Evolutionary conservation across 2,329 filamentous ascomycete genomes (phyloP), one percentile per base, ranked within the genome.

Genomic region (Fusarium equiseti): DNA sequence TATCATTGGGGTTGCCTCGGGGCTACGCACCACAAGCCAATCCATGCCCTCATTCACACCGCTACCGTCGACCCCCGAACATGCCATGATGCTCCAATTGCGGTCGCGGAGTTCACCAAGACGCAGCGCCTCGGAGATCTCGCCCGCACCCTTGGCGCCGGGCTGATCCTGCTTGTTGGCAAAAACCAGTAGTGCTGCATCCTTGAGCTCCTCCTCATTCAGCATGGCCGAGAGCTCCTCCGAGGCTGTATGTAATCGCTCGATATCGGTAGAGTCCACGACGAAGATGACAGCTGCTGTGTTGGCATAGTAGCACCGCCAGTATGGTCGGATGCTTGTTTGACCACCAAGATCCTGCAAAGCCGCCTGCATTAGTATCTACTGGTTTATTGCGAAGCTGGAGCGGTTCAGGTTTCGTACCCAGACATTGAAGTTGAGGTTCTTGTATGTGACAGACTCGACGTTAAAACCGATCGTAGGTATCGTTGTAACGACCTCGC

Each of bases 381-480:
- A 20, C 18, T 27, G 20, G 27, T 20, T 5, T 9, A 32, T 18
- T 61, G 32, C 16, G n/a, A 40, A 49, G 45, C n/a, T 22, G 31
- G 31, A 15, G 15, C 43, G 5, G 4, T 18, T 35, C 40, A 35
- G 56, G 45, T 6, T 26, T 78, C 90, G 60, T 91, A 94, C 92
- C 96, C 96, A 99, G 77, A 99, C 96, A 79, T 98, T 98, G 81
- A 99, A 97, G 82, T 98, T 97, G 68, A 99, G 88, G 80, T 98
- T 98, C 82, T 95, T 95, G 87, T 99, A 99, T 76, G 94, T 96
- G 71, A 99, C 96, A 24, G 94, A 97, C 83, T 99, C 96, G 76
- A 99, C 96, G 81, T 99, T 99, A 87, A 99, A 99, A 67, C 96
- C 96, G 81, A 99, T 98, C 58, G 96, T 99, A 22, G 96, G 96